Evolutionary conservation across 176 grass and related monocot species (phyloP), one percentile per base, ranked within the genome.

Genomic region (Stipa capillata): DNA sequence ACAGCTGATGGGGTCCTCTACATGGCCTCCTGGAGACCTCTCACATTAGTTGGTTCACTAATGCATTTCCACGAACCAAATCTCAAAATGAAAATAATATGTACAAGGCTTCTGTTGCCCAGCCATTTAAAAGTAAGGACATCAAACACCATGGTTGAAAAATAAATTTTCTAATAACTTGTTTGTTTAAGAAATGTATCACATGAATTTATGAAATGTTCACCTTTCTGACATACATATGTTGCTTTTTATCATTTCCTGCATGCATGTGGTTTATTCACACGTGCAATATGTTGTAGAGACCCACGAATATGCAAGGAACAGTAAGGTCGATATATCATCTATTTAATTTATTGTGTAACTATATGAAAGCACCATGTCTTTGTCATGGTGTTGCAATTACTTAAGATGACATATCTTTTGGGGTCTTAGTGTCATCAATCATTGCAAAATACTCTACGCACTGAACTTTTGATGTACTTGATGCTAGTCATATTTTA

Each of bases 351-450:
- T 24, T 24, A 16, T 13, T 72, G 6, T 39, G 21, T 31, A 70
- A 43, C 34, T 58, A 43, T 69, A 55, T 82, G 44, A 83, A 85
- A 84, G 18, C 40, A 20, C 28, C 34, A 5, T 74, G 20, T 44
- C 69, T n/a, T 28, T 50, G 1, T 69, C 42, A 80, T 71, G 63
- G n/a, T 60, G 20, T 69, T 63, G 20, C 25, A 87, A 53, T 75
- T 57, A 13, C 41, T 44, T 63, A 85, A 17, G 4, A 2, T 69
- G 16, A 23, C 8, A 42, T 69, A 70, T 21, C 27, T 71, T 74
- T 56, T 74, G 72, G 21, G 17, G 18, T 71, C 5, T 34, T 70
- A 20, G 23, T 53, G 18, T 43, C 41, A 31, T 69, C 83, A 71
- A 59, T 78, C 53, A 52, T 62, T 59, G 11, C 71, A 62, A 25